Base-by-base conservation (phyloP, 495 filamentous ascomycete genomes). In the Cudoniella acicularis region DNA sequence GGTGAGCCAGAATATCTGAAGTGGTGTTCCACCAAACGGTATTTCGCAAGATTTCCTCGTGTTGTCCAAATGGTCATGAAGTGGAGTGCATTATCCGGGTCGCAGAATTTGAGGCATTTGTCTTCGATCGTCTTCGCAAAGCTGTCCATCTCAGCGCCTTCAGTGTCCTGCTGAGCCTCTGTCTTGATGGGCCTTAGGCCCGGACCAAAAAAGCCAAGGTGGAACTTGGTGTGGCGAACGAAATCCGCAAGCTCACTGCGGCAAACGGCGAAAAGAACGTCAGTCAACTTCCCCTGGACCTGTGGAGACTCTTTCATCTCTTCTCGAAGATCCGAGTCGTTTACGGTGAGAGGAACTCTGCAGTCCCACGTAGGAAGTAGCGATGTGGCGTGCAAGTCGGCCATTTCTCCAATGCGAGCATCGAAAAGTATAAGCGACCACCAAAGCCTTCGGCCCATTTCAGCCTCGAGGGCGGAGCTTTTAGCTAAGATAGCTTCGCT, bases 381-480 rank as follows among this genome's bases (percentile, higher is more conserved):
- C 8, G 76, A 73, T 67, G 73, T 78, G 49, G 84, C 77, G 45
- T 81, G 81, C 18, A 84, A 81, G 25, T 86, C 86, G 45, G 86
- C 81, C 47, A 87, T 76, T 56, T 87, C 78, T 45, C 73, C 70
- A 0, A 78, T 72, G 23, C 77, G 71, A n/a, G 69, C 69, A 52
- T 89, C 86, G 2, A 87, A 71, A 9, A 77, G 68, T 52, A 76
- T 70, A 1, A 87, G 69, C 51, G 84, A 80, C 79, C 80, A 86
- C 79, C 84, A 88, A 3, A 87, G 68, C 21, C 84, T 73, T 49
- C 83, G 70, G 2, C 84, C 73, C 70, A 83, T 75, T 66, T 89
- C 82, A 1, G 77, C 76, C 47, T 88, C 82, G 64, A 87, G 83
- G 3, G 78, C 75, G 0, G 78, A 69, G 1, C 83, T 70, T 48